Conservation (phyloP, 1,139 yeast genomes). For the Suhomyces wounanorum region DNA sequence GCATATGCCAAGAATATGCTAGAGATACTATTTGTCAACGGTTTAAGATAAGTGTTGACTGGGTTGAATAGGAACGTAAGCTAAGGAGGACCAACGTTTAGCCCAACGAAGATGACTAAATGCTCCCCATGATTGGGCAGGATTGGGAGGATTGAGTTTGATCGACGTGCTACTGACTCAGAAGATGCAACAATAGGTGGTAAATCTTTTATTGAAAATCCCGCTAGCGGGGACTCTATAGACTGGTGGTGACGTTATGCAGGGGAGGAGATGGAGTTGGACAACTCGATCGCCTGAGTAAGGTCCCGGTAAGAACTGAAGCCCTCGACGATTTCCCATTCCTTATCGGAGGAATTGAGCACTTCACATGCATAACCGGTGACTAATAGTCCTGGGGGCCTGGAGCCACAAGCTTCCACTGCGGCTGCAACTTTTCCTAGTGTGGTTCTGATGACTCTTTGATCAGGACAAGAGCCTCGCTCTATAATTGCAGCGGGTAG, state of each 20-base stretch:
- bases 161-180: too few relatives aligned
- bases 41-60: too few relatives aligned
- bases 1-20: too few relatives aligned
- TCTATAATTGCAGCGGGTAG: constrained; percentile 87
- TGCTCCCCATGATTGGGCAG: too few relatives aligned
- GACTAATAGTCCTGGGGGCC: constrained; percentile 92
- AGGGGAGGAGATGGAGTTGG: neutral
- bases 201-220: neutral
- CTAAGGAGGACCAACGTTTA: too few relatives aligned
- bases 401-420: constrained; percentile 76
- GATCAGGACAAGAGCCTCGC: constrained; percentile 92
- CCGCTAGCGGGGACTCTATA: neutral
- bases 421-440: constrained; percentile 69
- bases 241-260: neutral
- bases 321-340: constrained; percentile 68
- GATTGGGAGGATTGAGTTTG: too few relatives aligned
- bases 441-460: constrained; percentile 77
- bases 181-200: too few relatives aligned
- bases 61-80: too few relatives aligned
- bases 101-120: too few relatives aligned
- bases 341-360: constrained; percentile 32
- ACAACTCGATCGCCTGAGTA: neutral
- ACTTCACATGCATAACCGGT: constrained; percentile 82
- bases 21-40: too few relatives aligned
- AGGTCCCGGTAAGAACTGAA: constrained; percentile 14